Percentiles rank a stretch among this genome's conserved stretches.
phyloP scores from a whole-genome alignment of 495 filamentous ascomycete genomes.

The Xylaria telfairii region DNA sequence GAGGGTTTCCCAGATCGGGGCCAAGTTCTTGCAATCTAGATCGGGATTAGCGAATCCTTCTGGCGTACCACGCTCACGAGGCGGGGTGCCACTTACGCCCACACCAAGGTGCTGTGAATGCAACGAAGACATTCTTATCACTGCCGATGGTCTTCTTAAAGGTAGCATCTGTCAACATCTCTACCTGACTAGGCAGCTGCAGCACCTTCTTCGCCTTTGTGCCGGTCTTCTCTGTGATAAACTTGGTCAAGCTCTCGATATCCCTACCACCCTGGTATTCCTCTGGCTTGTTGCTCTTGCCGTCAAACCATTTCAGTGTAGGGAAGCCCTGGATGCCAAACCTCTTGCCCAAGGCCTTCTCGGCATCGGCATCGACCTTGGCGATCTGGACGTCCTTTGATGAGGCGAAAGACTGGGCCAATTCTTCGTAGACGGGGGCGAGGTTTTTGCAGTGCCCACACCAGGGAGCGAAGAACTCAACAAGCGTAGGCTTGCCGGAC shows the following conservation, averaged over 20 bases:
- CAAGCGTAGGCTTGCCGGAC: constrained; percentile 92
- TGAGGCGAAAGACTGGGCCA: constrained; percentile 74
- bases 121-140: constrained; percentile 90
- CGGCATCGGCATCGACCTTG: constrained; percentile 93
- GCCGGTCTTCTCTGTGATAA: constrained; percentile 89
- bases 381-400: constrained; percentile 83
- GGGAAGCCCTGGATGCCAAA: constrained; percentile 95
- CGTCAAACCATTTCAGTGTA: constrained; percentile 97
- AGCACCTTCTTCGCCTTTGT: constrained; percentile 75
- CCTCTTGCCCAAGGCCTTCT: constrained; percentile 80
- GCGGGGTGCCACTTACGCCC: constrained; percentile 73
- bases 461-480: constrained; percentile 99
- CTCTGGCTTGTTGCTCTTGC: constrained; percentile 85
- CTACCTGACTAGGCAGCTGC: constrained; percentile 70
- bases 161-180: constrained; percentile 76
- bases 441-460: constrained; percentile 99
- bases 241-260: constrained; percentile 80
- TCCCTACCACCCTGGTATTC: constrained; percentile 90
- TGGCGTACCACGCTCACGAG: not conserved
- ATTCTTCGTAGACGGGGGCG: constrained; percentile 92
- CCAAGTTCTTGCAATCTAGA: constrained; percentile 94
- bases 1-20: constrained; percentile 87
- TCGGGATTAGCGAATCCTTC: constrained; percentile 35
- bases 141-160: constrained; percentile 81
- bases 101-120: constrained; percentile 97